These are phyloP conservation scores for Flaveria ramosissima DNA, from an alignment of 129 eudicot species.

Conservation along the genomic window DNA sequence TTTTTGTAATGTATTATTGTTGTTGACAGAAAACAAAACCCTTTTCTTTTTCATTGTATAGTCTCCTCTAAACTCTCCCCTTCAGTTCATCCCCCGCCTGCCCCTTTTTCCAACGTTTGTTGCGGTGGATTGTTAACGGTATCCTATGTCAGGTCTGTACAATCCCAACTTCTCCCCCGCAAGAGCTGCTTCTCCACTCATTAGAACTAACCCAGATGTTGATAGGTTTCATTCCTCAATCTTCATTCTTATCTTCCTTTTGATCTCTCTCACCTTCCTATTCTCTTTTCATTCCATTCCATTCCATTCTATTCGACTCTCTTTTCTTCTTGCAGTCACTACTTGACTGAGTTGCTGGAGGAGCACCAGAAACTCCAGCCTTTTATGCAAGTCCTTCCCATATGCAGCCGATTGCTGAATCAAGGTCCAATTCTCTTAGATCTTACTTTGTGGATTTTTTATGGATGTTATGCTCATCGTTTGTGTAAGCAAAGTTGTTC, in stretches of 20 bases:
- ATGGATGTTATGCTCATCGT: background rate
- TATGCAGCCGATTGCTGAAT: constrained; percentile 41
- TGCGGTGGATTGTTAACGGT: constrained; percentile 16
- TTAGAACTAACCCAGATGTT: constrained; percentile 62
- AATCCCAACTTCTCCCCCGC: constrained; percentile 88
- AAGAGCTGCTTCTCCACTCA: constrained; percentile 87
- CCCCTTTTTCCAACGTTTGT: constrained; percentile 31
- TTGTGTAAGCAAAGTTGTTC: background rate
- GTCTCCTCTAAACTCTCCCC: constrained; percentile 15
- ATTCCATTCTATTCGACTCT: constrained; percentile 21
- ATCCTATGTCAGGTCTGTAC: constrained; percentile 71
- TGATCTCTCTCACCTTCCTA: constrained; percentile 17
- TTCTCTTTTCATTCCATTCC: no score
- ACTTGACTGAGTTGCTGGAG: constrained; percentile 80
- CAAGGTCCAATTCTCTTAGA: constrained; percentile 46
- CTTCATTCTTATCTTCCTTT: background rate
- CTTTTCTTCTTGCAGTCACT: constrained; percentile 53
- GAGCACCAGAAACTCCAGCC: constrained; percentile 90
- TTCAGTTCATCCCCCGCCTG: constrained; percentile 13
- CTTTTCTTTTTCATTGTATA: background rate
- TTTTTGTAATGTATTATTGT: no score
- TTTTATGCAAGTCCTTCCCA: constrained; percentile 45
- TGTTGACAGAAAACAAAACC: constrained; percentile 15
- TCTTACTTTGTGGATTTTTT: constrained; percentile 29
- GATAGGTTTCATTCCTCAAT: constrained; percentile 49